Conservation (phyloP, 257 asterid genomes). For the Leonotis leonurus region DNA sequence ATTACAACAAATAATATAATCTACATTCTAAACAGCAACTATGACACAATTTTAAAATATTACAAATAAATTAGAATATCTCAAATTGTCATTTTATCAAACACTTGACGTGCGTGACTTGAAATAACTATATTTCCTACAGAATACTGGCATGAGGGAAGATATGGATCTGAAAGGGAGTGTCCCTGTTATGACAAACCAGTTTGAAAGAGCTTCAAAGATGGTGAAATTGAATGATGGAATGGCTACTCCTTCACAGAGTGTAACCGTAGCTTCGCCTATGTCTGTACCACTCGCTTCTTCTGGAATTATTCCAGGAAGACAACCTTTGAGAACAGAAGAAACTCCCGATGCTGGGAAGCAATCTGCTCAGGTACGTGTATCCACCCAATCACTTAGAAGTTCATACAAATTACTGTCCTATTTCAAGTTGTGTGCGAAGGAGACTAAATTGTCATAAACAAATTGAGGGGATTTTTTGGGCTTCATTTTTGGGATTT, state of each 20-base stretch:
- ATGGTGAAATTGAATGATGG: slow-evolving; percentile 51
- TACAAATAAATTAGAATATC: too few relatives aligned
- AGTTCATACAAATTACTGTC: too few relatives aligned
- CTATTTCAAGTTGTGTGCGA: too few relatives aligned
- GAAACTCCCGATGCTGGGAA: slow-evolving; percentile 38
- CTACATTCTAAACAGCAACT: too few relatives aligned
- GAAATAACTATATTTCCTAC: too few relatives aligned
- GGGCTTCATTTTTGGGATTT: too few relatives aligned
- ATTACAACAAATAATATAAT: too few relatives aligned
- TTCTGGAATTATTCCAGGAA: slow-evolving; percentile 29
- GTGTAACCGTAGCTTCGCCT: slow-evolving; percentile 22
- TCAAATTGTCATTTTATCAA: too few relatives aligned
- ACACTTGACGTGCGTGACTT: too few relatives aligned
- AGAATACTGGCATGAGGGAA: slow-evolving; percentile 23
- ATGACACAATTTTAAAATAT: too few relatives aligned
- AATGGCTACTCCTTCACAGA: slow-evolving; percentile 31
- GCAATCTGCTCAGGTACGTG: slow-evolving; percentile 65
- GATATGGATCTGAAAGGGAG: slow-evolving; percentile 31
- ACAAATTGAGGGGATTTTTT: too few relatives aligned
- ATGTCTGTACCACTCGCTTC: slow-evolving; percentile 31
- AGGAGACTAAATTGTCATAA: neutral
- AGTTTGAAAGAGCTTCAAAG: slow-evolving; percentile 42
- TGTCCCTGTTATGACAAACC: slow-evolving; percentile 30
- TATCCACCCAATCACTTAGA: too few relatives aligned
- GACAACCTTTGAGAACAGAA: slow-evolving; percentile 32